Base-by-base conservation (phyloP, 192 early-diverging fungal genomes). In the Rhizophagus sp. region DNA sequence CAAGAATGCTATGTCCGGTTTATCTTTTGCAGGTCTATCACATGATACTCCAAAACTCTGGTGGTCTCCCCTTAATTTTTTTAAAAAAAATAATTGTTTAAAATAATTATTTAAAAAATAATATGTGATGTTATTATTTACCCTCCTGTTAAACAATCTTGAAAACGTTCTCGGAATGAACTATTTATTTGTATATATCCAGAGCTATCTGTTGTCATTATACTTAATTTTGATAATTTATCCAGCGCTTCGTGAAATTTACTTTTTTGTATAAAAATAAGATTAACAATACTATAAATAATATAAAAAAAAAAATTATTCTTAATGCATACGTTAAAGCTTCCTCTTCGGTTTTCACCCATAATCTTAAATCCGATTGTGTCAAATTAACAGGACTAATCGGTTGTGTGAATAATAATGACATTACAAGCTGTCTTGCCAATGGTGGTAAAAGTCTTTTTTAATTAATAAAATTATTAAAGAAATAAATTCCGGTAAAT, bases 341-440 rank as follows among this genome's bases (percentile, higher is more conserved):
- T 24, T 78, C 64, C 79, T 76, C 83, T 62, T 82, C 78, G 57
- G 49, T 73, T 30, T 84, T 83, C 57, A 88, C 88, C 94, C 95
- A 96, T 30, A 86, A 85, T 62, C 85, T 82, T 72, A 95, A 84
- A 76, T 96, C 94, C 17, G 81, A 67, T 8, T 88, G 84, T 11
- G 84, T 63, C 13, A 96, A 89, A 24, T 92, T 87, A 0, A 82
- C 65, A 57, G 52, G 52, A 70, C 39, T 70, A 44, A 36, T 52
- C 17, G 27, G 34, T 68, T 92, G 89, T 3, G 92, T 84, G 79
- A 96, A 97, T 24, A 99, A 83, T 81, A 97, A 89, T 7, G 95
- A 91, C 92, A 96, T 95, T 63, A 97, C 88, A 62, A 99, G 88
- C 69, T 97, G 96, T 81, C 94, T 94, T 44, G 93, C 93, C 5